Evolutionary conservation across 768 basidiomycete species (phyloP).

Genomic region (Xerocomus spinulosus): DNA sequence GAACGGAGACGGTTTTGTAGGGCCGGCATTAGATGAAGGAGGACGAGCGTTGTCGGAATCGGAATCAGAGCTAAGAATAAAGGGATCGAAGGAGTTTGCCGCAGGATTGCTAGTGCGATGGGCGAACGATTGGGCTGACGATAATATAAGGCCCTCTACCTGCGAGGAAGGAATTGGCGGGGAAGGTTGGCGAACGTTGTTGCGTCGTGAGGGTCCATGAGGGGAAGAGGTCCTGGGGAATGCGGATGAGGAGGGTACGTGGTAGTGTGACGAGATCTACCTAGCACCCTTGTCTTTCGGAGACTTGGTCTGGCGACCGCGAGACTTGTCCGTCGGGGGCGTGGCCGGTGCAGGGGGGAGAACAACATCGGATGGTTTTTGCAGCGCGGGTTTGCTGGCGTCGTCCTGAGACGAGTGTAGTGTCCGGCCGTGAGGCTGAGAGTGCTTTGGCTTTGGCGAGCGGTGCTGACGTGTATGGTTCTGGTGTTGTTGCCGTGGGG

Average conservation of each 20-base stretch:
- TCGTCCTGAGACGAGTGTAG: slow-evolving; percentile 26
- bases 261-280: slow-evolving; percentile 26
- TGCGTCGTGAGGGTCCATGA: slow-evolving; percentile 43
- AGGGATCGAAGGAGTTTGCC: slow-evolving; percentile 44
- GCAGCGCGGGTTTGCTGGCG: slow-evolving; percentile 29
- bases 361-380: slow-evolving; percentile 28
- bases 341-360: slow-evolving; percentile 27
- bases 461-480: slow-evolving; percentile 32
- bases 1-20: slow-evolving; percentile 33
- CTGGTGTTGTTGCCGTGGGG: slow-evolving; percentile 35
- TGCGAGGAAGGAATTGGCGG: slow-evolving; percentile 59
- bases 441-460: slow-evolving; percentile 36
- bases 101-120: slow-evolving; percentile 31
- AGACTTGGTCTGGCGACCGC: slow-evolving; percentile 35
- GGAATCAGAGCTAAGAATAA: slow-evolving; percentile 44
- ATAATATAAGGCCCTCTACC: slow-evolving; percentile 49
- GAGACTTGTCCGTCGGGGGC: slow-evolving; percentile 27
- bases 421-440: slow-evolving; percentile 14
- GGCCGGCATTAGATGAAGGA: slow-evolving; percentile 18
- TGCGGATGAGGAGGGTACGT: slow-evolving; percentile 2
- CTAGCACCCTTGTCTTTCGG: slow-evolving; percentile 43
- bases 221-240: slow-evolving; percentile 43
- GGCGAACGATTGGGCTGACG: slow-evolving; percentile 21
- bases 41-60: slow-evolving; percentile 37
- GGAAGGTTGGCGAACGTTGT: slow-evolving; percentile 58